Conservation (phyloP, 345 rosid genomes). For the Tarenaya hassleriana region DNA sequence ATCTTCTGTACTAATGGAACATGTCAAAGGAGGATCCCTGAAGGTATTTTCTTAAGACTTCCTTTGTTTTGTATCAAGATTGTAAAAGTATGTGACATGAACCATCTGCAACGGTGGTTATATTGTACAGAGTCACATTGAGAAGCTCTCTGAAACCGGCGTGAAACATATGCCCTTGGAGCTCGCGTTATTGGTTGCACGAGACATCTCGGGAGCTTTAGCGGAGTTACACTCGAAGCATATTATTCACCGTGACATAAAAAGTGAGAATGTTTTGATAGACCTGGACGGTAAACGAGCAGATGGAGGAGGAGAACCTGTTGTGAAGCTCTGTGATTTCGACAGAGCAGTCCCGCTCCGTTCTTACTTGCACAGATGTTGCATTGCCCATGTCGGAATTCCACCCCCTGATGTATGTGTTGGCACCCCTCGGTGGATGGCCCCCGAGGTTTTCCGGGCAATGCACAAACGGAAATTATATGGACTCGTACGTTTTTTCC, state of each 20-base stretch:
- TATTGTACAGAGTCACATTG: constrained; percentile 53
- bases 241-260: constrained; percentile 90
- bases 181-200: constrained; percentile 61
- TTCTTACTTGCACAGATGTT: constrained; percentile 67
- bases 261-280: constrained; percentile 87
- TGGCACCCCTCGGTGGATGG: constrained; percentile 99
- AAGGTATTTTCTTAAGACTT: constrained; percentile 40
- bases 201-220: constrained; percentile 72
- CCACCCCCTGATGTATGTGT: constrained; percentile 83
- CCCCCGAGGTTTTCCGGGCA: constrained; percentile 83
- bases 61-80: background rate
- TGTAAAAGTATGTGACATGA: background rate
- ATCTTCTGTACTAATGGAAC: constrained; percentile 82
- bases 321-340: constrained; percentile 89
- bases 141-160: constrained; percentile 57
- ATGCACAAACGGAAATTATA: constrained; percentile 54
- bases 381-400: constrained; percentile 73
- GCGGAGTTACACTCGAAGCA: constrained; percentile 76
- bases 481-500: constrained; percentile 59
- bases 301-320: constrained; percentile 51
- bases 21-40: constrained; percentile 74
- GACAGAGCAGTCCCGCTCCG: constrained; percentile 89
- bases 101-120: background rate
- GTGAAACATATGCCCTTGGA: constrained; percentile 57
- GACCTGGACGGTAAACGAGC: constrained; percentile 53